Evolutionary conservation across 164 flowering plant species (phyloP), one percentile per base, ranked within the genome.

Genomic region (Annona cherimola): DNA sequence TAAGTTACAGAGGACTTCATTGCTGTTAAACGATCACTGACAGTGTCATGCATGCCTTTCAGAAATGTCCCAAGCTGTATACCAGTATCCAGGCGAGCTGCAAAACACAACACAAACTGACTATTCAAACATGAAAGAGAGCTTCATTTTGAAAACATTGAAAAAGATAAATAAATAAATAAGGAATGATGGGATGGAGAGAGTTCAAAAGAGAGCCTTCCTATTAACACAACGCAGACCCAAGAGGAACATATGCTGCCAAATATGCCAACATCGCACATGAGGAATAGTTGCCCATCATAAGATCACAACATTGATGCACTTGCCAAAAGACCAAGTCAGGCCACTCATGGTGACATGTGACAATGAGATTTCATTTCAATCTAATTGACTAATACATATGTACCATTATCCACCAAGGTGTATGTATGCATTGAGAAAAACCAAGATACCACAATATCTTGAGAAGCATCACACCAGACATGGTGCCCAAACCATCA

Each of bases 11-110:
- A 61, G 26, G 64, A 69, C 14, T 42, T 4, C 9, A 12, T 19
- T 55, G 44, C 64, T 2, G 35, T 16, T 5, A 18, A 64, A 64
- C 41, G 42, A n/a, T 59, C 14, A 19, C 50, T 16, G 19, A 4
- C 35, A 26, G 35, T 26, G 43, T 57, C 54, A 43, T 68, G 61
- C 9, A 42, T 68, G 63, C 73, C 66, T 11, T 71, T 90, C 84
- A 91, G 81, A 89, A 91, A 83, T 94, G 97, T n/a, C 71, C 90
- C 87, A 92, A 86, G 85, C 97, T 92, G 90, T 89, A 94, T 50
- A 92, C 89, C 35, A 92, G 79, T 79, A 86, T 89, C 98, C 97
- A 94, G 6, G 85, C 79, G 76, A 80, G 83, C 79, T 80, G 79
- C 71, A 80, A 4, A 68, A 16, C 35, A 11, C 66, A 11, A 50